These are phyloP conservation scores for Chlorella sp. DNA, from an alignment of 139 green algal species.

Conservation along the genomic window DNA sequence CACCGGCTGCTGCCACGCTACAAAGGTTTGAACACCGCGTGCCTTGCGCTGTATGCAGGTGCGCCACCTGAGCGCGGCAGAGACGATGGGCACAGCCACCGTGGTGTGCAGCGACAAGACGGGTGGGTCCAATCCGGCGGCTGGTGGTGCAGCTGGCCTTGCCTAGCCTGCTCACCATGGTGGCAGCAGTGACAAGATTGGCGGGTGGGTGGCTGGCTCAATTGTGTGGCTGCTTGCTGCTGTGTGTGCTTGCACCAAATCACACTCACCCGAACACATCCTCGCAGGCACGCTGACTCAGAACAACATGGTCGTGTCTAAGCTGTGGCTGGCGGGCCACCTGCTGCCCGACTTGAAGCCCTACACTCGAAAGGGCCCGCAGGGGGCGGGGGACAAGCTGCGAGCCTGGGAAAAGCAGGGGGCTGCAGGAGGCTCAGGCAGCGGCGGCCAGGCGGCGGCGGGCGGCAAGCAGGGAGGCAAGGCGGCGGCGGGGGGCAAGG, in stretches of 20 bases:
- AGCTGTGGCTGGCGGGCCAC: constrained; percentile 61
- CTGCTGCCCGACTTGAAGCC: constrained; percentile 7
- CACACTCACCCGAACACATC: neutral
- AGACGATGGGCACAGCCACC: constrained; percentile 91
- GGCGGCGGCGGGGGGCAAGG: neutral
- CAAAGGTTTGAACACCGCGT: too few relatives aligned
- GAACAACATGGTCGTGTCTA: constrained; percentile 82
- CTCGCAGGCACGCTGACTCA: constrained; percentile 82
- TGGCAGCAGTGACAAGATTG: neutral
- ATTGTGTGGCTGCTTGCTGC: neutral
- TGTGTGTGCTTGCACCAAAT: neutral
- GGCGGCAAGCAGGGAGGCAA: neutral
- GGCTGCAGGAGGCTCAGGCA: neutral
- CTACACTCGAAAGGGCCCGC: neutral
- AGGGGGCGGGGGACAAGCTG: too few relatives aligned
- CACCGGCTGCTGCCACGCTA: too few relatives aligned
- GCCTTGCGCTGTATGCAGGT: constrained; percentile 13
- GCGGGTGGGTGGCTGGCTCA: neutral
- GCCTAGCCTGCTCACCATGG: neutral
- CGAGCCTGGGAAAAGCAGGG: neutral
- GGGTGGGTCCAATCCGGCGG: constrained; percentile 6
- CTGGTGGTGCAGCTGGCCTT: neutral
- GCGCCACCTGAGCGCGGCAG: constrained; percentile 81
- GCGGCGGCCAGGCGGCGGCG: neutral
- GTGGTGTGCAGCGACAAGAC: constrained; percentile 94